Base-by-base conservation (phyloP, 2,329 filamentous ascomycete species). In the Alternaria sp. region DNA sequence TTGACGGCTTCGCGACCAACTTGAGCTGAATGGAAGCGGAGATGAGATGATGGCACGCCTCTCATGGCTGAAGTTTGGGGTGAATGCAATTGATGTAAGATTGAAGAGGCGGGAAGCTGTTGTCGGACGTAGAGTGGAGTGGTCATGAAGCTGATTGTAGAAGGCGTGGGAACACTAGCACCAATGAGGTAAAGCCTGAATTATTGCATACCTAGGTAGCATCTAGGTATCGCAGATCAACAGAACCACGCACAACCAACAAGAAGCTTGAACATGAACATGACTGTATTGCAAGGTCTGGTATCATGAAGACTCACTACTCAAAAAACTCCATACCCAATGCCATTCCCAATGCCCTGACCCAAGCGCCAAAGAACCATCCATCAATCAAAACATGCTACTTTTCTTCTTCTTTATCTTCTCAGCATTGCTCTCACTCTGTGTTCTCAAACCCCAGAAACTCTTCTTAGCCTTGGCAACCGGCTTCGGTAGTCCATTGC, bases 331-430 rank as follows among this genome's bases (percentile, higher is more conserved):
- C 49, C 49, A 52, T 52, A 40, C 19, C 9, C 19, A 52, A 59
- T 52, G 50, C 57, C 23, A 17, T 23, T 5, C 45, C 59, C 40
- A 56, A 61, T 43, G 67, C 65, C 26, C 17, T 21, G 36, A 36
- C 65, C 44, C 52, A 47, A 21, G 57, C 49, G 12, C 36, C 36
- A 26, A 57, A 62, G 51, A 59, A 28, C 23, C n/a, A 30, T 23
- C 11, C 8, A 46, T 69, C 72, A 83, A 46, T 69, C 72, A 83
- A 70, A 82, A 83, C 77, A 83, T 80, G 50, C 80, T 78, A 64
- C 81, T 82, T 60, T 79, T 74, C 70, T 83, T 83, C 74, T 83
- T 83, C 59, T 72, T 74, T 64, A 83, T 65, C 57, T 77, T 80
- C 43, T 69, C 76, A 12, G 71, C 58, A 47, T 63, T 74, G 2